Base-by-base conservation (phyloP, 345 rosid genomes). In the Citrus medica region DNA sequence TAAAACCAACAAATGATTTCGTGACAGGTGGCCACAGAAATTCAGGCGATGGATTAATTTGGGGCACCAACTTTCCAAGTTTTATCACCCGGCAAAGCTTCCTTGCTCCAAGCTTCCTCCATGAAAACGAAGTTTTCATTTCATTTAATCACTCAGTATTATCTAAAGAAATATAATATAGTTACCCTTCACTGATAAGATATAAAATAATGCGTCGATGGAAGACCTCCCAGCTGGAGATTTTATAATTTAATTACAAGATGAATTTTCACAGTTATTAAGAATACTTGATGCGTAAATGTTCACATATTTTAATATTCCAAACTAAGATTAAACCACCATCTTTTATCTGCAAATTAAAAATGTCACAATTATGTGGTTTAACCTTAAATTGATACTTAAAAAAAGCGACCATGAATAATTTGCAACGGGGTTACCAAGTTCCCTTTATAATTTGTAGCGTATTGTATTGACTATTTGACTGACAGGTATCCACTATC, bases 11-110 rank as follows among this genome's bases (percentile, higher is more conserved):
- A 70, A 51, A 69, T 75, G 72, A n/a, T 6, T 1, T 19, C 37
- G n/a, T 22, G 76, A 76, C 79, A 78, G 71, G 61, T 78, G 80
- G 66, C 82, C 64, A 13, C 21, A 35, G 9, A 1, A 21, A 46
- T 46, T 12, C 16, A 3, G 8, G 13, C 73, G 60, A 32, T 9
- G 28, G 9, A 51, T 66, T 71, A 37, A 33, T 63, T 51, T 27
- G 63, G 76, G 32, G 58, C 73, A 37, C 56, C 3, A 51, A 25
- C 76, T 82, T 46, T 21, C 53, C 28, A 38, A 37, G 62, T 21
- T 16, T 19, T 27, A 3, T 33, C 9, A 12, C 51, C 51, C 0
- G 13, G 8, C 68, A 65, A 32, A 32, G 40, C 25, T 65, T 17
- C 14, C 21, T n/a, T 33, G 5, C 68, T 13, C 19, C 51, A 12